Conservation (phyloP, 2,329 filamentous ascomycete genomes). For the Fusarium liriodendri region DNA sequence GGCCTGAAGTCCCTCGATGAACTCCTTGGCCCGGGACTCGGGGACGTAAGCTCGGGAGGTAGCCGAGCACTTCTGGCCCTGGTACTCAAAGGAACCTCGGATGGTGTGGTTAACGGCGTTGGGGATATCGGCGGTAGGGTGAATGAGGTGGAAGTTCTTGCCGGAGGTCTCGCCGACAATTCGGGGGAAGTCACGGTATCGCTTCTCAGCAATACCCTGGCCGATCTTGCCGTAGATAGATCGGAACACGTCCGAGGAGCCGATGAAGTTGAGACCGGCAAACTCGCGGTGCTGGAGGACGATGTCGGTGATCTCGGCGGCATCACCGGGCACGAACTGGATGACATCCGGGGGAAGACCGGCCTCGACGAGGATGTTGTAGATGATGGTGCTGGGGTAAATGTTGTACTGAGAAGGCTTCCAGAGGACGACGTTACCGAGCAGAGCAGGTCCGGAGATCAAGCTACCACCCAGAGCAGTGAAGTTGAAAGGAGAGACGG, state of each 20-base stretch:
- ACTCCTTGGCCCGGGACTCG: conserved; percentile 78
- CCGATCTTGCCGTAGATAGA: conserved; percentile 89
- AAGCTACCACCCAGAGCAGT: conserved; percentile 93
- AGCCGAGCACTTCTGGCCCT: conserved; percentile 91
- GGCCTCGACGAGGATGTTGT: conserved; percentile 90
- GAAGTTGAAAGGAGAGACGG: conserved; percentile 95
- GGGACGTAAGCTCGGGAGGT: conserved; percentile 84
- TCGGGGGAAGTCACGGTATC: conserved; percentile 85
- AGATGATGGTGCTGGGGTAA: conserved; percentile 87
- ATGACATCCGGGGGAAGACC: conserved; percentile 90
- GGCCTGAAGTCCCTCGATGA: conserved; percentile 71
- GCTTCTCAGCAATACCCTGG: conserved; percentile 80
- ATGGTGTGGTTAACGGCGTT: conserved; percentile 88
- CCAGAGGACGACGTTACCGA: conserved; percentile 97
- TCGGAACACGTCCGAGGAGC: conserved; percentile 91
- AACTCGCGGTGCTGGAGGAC: conserved; percentile 83
- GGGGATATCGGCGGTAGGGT: conserved; percentile 78
- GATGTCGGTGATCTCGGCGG: conserved; percentile 82
- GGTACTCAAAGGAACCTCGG: conserved; percentile 88
- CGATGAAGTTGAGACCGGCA: conserved; percentile 93
- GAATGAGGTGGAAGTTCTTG: conserved; percentile 92
- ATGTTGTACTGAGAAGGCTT: conserved; percentile 91
- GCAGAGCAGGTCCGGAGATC: conserved; percentile 81
- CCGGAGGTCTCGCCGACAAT: conserved; percentile 92
- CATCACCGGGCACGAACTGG: conserved; percentile 91